Evolutionary conservation across 495 filamentous ascomycete species (phyloP).

Genomic region (Letharia columbiana): DNA sequence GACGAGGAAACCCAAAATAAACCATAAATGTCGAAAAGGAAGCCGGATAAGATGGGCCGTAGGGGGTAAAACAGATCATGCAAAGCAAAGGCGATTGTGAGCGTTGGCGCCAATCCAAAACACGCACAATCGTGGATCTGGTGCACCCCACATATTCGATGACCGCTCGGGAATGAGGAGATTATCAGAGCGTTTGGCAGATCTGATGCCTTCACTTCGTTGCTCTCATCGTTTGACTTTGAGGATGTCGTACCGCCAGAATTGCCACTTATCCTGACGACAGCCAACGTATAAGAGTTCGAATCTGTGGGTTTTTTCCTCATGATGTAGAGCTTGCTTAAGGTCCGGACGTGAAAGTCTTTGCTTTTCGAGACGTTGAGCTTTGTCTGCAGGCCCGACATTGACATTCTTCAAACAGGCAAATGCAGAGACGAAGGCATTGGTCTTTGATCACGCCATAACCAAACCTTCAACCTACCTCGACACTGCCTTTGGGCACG

Average conservation of each 20-base stretch:
- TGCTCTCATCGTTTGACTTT: neutral
- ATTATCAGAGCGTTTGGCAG: neutral
- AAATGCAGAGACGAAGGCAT: neutral
- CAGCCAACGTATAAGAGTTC: neutral
- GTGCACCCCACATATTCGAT: neutral
- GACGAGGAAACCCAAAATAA: neutral
- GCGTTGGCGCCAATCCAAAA: neutral
- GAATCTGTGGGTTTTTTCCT: neutral
- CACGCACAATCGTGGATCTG: neutral
- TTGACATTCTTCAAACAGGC: neutral
- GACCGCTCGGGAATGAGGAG: neutral
- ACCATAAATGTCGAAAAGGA: neutral
- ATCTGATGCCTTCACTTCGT: neutral
- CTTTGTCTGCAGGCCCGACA: neutral
- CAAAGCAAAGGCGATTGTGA: neutral
- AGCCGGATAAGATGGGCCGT: neutral
- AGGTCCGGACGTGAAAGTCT: neutral
- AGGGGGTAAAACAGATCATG: too few relatives aligned
- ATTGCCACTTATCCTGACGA: neutral
- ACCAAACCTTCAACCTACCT: slow-evolving; percentile 31
- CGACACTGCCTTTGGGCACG: slow-evolving; percentile 52
- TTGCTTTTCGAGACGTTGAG: neutral
- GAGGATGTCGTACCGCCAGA: neutral
- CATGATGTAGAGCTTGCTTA: neutral
- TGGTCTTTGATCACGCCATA: neutral